These are phyloP conservation scores for Neurospora sp. DNA, from an alignment of 495 filamentous ascomycete genomes.

Conservation along the genomic window DNA sequence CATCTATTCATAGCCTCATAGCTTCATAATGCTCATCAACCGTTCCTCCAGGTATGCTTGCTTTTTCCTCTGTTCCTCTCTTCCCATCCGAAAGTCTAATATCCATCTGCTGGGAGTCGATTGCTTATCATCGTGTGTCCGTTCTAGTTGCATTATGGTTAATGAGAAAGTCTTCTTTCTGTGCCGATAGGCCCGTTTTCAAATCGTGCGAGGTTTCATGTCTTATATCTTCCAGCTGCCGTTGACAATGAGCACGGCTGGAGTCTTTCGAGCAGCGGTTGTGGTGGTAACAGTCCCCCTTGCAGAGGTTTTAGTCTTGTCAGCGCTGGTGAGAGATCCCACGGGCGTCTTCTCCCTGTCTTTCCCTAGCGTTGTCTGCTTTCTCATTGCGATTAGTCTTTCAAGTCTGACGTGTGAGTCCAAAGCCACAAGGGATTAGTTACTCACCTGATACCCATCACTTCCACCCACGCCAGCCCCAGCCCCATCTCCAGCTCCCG, in stretches of 20 bases:
- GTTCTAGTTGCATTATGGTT: not conserved
- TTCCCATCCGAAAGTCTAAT: not conserved
- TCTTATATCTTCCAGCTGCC: not conserved
- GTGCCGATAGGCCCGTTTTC: not conserved
- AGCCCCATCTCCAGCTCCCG: not conserved
- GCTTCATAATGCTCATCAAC: not conserved
- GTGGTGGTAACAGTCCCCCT: not conserved
- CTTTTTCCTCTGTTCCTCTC: not conserved
- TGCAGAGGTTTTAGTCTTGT: too few relatives aligned
- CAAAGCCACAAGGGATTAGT: not conserved
- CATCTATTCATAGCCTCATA: not conserved
- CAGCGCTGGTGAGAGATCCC: too few relatives aligned
- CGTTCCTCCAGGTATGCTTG: not conserved
- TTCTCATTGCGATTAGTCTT: not conserved
- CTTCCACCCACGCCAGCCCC: not conserved
- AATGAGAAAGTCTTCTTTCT: not conserved
- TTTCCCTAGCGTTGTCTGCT: not conserved
- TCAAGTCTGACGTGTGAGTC: not conserved
- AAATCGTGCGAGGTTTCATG: too few relatives aligned
- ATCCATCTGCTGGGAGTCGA: not conserved
- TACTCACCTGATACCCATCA: not conserved
- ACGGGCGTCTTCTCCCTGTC: not conserved
- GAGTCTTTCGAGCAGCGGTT: not conserved
- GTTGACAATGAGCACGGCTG: not conserved
- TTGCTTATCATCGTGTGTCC: not conserved